Conservation (phyloP, 352 stramenopile species). For the Pelagophyceae sp. region DNA sequence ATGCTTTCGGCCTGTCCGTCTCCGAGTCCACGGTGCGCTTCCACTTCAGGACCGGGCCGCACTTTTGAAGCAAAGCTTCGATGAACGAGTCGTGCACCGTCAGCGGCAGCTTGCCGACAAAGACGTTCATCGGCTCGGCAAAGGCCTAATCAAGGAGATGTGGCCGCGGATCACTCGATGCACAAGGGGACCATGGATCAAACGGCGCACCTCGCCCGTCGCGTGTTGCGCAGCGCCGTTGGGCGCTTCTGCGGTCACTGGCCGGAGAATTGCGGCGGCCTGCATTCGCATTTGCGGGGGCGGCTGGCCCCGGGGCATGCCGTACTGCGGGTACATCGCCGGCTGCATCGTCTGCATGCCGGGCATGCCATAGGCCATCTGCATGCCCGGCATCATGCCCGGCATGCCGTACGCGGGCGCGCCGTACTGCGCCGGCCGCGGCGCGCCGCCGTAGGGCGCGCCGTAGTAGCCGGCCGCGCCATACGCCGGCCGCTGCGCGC, state of each 20-base stretch:
- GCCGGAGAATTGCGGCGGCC: neutral
- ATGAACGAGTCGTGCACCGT: constrained; percentile 16
- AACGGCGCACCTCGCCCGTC: neutral
- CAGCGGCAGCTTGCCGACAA: constrained; percentile 24
- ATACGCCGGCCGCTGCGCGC: too few species aligned
- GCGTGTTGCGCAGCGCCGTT: neutral
- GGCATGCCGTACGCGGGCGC: neutral
- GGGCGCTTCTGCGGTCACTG: neutral
- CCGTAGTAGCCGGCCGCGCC: too few species aligned
- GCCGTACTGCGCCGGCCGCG: neutral
- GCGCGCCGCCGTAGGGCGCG: neutral
- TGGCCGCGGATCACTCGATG: neutral
- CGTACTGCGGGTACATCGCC: neutral
- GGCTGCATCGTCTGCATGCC: neutral
- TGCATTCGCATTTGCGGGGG: neutral
- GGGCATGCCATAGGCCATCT: neutral
- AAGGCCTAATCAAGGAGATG: neutral
- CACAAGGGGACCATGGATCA: neutral
- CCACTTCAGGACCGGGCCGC: constrained; percentile 23
- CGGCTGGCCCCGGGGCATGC: neutral
- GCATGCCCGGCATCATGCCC: too few species aligned
- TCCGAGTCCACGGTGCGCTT: constrained; percentile 20
- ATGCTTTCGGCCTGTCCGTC: constrained; percentile 8
- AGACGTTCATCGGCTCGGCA: constrained; percentile 25
- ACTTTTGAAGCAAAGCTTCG: constrained; percentile 20